Evolutionary conservation across 2,329 filamentous ascomycete species (phyloP).

Genomic region (Claviceps sp.): DNA sequence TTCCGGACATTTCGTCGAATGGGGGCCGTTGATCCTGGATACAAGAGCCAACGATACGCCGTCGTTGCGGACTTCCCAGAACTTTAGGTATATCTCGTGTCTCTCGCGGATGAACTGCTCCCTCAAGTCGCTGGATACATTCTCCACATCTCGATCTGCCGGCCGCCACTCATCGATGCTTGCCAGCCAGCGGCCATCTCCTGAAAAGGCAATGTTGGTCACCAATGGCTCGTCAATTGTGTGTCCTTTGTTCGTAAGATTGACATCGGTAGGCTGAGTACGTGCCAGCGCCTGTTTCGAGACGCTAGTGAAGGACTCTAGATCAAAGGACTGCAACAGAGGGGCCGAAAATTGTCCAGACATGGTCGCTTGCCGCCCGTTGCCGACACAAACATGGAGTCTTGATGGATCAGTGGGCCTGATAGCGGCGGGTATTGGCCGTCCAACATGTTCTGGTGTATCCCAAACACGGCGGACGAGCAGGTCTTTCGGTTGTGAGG

Average conservation of each 20-base stretch:
- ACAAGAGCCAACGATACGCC: constrained; percentile 57
- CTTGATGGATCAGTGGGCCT: constrained; percentile 49
- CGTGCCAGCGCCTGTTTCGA: constrained; percentile 80
- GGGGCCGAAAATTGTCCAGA: constrained; percentile 38
- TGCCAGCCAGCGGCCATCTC: constrained; percentile 77
- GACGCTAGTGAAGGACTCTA: constrained; percentile 64
- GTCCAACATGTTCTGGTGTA: constrained; percentile 26
- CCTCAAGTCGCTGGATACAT: constrained; percentile 19
- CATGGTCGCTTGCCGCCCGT: constrained; percentile 42
- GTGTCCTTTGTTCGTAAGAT: constrained; percentile 56
- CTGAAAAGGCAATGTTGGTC: constrained; percentile 59
- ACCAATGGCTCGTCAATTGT: constrained; percentile 67
- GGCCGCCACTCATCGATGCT: constrained; percentile 88
- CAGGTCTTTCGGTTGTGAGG: constrained; percentile 36
- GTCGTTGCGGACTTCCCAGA: constrained; percentile 60
- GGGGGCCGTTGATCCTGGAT: constrained; percentile 72
- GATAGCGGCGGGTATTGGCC: constrained; percentile 45
- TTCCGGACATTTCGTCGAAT: constrained; percentile 43
- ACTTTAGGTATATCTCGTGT: constrained; percentile 73
- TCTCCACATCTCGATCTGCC: constrained; percentile 51
- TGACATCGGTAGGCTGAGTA: constrained; percentile 74
- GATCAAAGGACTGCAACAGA: constrained; percentile 72
- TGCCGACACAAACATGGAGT: constrained; percentile 55
- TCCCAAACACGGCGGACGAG: constrained; percentile 39
- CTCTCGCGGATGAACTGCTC: constrained; percentile 36